Conservation (phyloP, 176 grass and related monocot genomes). For the Elaeis guineensis region DNA sequence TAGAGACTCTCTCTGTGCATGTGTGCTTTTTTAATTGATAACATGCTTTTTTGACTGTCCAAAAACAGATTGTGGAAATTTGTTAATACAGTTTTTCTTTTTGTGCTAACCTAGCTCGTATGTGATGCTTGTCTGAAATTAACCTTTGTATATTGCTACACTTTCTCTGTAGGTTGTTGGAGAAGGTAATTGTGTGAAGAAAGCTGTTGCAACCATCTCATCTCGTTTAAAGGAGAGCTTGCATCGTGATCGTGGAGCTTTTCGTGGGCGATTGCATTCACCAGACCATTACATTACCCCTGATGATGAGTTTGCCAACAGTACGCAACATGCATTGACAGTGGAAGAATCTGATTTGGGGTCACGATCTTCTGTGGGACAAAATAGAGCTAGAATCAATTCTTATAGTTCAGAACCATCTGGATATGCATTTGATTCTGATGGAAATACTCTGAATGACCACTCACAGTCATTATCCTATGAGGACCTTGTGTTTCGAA, state of each 20-base stretch:
- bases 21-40: too few relatives aligned
- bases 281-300: constrained; percentile 53
- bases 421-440: constrained; percentile 70
- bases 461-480: constrained; percentile 34
- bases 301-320: constrained; percentile 50
- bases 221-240: constrained; percentile 92
- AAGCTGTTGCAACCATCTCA: constrained; percentile 66
- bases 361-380: constrained; percentile 20
- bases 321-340: constrained; percentile 34
- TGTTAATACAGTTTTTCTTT: too few relatives aligned
- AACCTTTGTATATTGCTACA: too few relatives aligned
- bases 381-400: constrained; percentile 47
- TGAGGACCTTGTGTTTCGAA: constrained; percentile 81
- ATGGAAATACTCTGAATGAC: constrained; percentile 49
- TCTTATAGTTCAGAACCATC: constrained; percentile 43
- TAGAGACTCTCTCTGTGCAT: too few relatives aligned
- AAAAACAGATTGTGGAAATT: too few relatives aligned
- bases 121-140: too few relatives aligned
- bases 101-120: too few relatives aligned
- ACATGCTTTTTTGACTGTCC: too few relatives aligned
- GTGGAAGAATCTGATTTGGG: constrained; percentile 48
- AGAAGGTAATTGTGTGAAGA: constrained; percentile 77
- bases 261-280: constrained; percentile 58
- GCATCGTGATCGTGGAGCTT: constrained; percentile 80
- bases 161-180: constrained; percentile 59